These are phyloP conservation scores for Dunaliella sp. DNA, from an alignment of 139 green algal species.

Conservation along the genomic window DNA sequence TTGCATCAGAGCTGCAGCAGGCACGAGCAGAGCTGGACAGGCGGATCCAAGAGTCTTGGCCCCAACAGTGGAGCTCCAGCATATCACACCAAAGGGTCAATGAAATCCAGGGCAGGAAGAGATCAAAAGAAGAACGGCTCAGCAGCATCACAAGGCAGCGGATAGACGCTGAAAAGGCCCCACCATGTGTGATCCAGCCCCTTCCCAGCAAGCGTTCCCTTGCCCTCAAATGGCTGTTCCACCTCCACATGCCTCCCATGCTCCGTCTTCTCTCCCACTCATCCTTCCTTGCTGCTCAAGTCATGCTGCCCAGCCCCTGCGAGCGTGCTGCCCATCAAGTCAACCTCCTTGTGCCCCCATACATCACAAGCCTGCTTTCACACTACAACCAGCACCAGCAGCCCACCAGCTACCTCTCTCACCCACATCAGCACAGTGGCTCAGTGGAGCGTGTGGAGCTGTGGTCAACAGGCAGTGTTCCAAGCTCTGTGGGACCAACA, in stretches of 20 bases:
- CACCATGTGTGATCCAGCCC: slow-evolving; percentile 42
- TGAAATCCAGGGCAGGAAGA: too few relatives aligned
- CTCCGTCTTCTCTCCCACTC: slow-evolving; percentile 35
- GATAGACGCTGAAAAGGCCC: slow-evolving; percentile 4
- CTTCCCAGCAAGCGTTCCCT: slow-evolving; percentile 14
- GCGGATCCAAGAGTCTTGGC: too few relatives aligned
- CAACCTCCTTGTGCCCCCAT: too few relatives aligned
- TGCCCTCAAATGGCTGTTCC: slow-evolving; percentile 48
- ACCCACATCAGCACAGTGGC: too few relatives aligned
- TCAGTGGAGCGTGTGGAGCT: too few relatives aligned
- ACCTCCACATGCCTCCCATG: slow-evolving; percentile 47
- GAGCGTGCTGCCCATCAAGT: too few relatives aligned
- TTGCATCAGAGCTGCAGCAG: too few relatives aligned
- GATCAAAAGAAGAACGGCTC: too few relatives aligned
- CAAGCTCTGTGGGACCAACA: slow-evolving; percentile 15
- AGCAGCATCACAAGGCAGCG: background rate
- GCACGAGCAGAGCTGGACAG: too few relatives aligned
- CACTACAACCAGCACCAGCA: slow-evolving; percentile 31
- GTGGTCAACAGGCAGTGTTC: background rate
- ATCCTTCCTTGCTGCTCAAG: slow-evolving; percentile 49
- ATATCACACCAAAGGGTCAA: too few relatives aligned
- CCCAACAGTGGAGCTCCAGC: too few relatives aligned
- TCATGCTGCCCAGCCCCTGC: too few relatives aligned
- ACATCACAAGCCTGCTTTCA: background rate
- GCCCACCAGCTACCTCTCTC: slow-evolving; percentile 7